Conservation (phyloP, 2,329 filamentous ascomycete genomes). For the Arthrobotrys musiformis region DNA sequence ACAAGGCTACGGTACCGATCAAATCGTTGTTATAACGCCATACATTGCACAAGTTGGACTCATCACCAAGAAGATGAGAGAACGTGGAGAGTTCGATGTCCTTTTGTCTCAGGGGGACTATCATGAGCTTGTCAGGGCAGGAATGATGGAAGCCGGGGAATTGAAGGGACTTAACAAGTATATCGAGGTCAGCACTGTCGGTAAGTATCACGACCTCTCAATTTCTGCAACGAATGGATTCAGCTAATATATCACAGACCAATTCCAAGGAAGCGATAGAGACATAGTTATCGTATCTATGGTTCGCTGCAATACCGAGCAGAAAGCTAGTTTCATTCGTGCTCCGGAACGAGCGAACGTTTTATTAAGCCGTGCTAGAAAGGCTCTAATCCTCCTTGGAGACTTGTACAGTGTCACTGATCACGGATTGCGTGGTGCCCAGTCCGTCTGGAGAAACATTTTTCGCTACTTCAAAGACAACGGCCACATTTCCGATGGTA, state of each 20-base stretch:
- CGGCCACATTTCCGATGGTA: constrained; percentile 69
- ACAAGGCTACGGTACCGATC: constrained; percentile 74
- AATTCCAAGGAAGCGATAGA: constrained; percentile 81
- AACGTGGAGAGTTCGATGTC: constrained; percentile 70
- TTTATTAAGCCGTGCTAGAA: constrained; percentile 68
- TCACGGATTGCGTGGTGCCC: constrained; percentile 68
- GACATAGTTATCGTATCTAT: constrained; percentile 77
- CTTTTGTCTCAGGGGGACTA: constrained; percentile 76
- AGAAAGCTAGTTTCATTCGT: constrained; percentile 73
- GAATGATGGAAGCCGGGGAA: constrained; percentile 69
- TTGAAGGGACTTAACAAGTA: constrained; percentile 66
- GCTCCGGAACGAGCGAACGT: constrained; percentile 73
- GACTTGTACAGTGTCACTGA: constrained; percentile 73
- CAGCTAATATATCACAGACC: constrained; percentile 60
- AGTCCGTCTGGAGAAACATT: constrained; percentile 69
- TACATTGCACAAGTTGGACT: constrained; percentile 76
- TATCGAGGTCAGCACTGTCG: constrained; percentile 75
- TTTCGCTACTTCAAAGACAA: constrained; percentile 65
- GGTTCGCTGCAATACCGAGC: constrained; percentile 72
- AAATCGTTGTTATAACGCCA: constrained; percentile 76
- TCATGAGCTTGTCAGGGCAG: constrained; percentile 71
- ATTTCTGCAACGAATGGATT: not conserved
- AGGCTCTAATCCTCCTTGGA: constrained; percentile 75
- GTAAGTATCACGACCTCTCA: constrained; percentile 64
- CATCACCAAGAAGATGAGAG: constrained; percentile 68